phyloP scores from a whole-genome alignment of 148 eudicot genomes.

The Cornus kousa region DNA sequence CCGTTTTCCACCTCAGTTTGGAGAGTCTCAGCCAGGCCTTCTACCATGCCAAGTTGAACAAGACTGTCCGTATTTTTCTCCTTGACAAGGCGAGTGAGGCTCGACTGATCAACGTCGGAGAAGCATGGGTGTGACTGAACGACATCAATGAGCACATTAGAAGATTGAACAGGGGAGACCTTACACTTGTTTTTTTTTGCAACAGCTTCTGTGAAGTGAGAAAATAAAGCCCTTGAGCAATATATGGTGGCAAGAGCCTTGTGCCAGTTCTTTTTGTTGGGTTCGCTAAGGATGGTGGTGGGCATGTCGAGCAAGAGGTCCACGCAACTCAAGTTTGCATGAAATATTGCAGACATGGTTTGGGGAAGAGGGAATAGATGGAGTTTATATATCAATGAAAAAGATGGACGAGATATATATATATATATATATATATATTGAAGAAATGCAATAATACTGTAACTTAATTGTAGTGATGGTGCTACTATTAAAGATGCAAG shows the following conservation, averaged over 20 bases:
- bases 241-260: not conserved
- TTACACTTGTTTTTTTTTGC: conserved; percentile 4
- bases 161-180: not conserved
- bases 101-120: conserved; percentile 10
- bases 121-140: not conserved
- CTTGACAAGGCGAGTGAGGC: conserved; percentile 10
- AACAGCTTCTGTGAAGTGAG: not conserved
- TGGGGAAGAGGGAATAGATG: too few species aligned
- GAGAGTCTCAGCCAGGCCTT: conserved; percentile 8
- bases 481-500: too few species aligned
- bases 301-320: too few species aligned
- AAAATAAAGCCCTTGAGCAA: not conserved
- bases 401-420: too few species aligned
- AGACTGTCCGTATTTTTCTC: not conserved
- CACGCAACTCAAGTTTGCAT: not conserved
- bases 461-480: too few species aligned
- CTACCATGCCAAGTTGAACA: not conserved
- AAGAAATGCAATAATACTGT: too few species aligned
- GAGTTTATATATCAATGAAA: too few species aligned
- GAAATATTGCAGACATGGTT: not conserved
- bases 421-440: too few species aligned
- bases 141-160: not conserved
- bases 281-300: too few species aligned
- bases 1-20: conserved; percentile 12
- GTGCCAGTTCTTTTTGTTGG: not conserved